phyloP scores from a whole-genome alignment of 164 flowering plant genomes.

The grape (Vitis vinifera) region DNA sequence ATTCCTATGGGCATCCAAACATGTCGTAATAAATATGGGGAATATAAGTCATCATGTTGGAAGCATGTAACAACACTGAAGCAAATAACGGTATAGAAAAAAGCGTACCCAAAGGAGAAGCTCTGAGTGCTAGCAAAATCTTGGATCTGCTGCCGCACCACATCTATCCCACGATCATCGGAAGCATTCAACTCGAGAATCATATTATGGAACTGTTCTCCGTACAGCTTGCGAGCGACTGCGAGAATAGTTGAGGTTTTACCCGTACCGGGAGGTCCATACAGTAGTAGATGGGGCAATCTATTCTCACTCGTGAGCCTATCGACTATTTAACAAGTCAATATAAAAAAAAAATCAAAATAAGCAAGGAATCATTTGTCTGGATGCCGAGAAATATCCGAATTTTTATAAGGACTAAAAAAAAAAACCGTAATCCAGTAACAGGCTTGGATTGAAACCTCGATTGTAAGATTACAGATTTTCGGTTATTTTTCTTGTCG shows the following conservation, averaged over 20 bases:
- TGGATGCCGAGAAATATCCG: not conserved
- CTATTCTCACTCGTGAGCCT: constrained; percentile 89
- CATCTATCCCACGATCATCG: constrained; percentile 92
- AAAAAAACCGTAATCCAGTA: too few species aligned
- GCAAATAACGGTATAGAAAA: too few species aligned
- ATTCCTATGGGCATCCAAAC: too few species aligned
- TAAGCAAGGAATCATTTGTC: not conserved
- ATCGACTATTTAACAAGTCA: constrained; percentile 45
- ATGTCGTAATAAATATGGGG: too few species aligned
- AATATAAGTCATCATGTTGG: too few species aligned
- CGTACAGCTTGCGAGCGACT: constrained; percentile 88
- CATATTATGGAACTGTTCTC: constrained; percentile 78
- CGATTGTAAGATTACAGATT: too few species aligned
- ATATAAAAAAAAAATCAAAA: not conserved
- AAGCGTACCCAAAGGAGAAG: constrained; percentile 81
- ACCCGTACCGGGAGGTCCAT: constrained; percentile 99
- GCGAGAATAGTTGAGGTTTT: constrained; percentile 97
- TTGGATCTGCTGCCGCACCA: constrained; percentile 94
- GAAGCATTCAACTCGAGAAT: constrained; percentile 95
- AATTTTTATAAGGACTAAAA: not conserved
- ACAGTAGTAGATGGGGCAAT: constrained; percentile 84
- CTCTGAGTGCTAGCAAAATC: constrained; percentile 99
- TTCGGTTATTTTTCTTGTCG: too few species aligned
- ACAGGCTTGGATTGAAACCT: too few species aligned
- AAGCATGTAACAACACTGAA: too few species aligned